Conservation (phyloP, 2,329 filamentous ascomycete genomes). For the Monilinia laxa region DNA sequence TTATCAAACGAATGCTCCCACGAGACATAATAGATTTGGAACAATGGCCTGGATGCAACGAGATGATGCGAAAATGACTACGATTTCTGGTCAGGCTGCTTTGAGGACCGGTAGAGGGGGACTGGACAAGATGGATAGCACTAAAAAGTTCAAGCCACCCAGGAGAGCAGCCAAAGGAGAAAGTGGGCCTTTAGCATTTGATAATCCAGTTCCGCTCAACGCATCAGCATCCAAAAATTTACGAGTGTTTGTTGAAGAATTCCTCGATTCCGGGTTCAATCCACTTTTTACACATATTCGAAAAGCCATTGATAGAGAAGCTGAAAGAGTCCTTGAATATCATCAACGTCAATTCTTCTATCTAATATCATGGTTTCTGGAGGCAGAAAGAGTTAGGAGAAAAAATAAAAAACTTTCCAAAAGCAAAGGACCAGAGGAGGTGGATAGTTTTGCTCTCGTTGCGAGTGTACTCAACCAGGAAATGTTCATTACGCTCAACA, state of each 20-base stretch:
- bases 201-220: slow-evolving; percentile 68
- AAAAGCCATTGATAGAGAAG: slow-evolving; percentile 87
- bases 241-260: slow-evolving; percentile 82
- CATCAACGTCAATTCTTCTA: slow-evolving; percentile 90
- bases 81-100: slow-evolving; percentile 84
- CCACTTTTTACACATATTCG: slow-evolving; percentile 82
- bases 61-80: slow-evolving; percentile 78
- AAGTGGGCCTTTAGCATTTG: slow-evolving; percentile 71
- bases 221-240: slow-evolving; percentile 73
- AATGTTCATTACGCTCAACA: slow-evolving; percentile 86
- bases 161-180: slow-evolving; percentile 61
- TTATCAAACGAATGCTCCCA: slow-evolving; percentile 75
- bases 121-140: slow-evolving; percentile 84
- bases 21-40: slow-evolving; percentile 89
- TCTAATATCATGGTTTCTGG: slow-evolving; percentile 86
- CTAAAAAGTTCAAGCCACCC: slow-evolving; percentile 87
- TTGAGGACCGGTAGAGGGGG: slow-evolving; percentile 70
- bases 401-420: slow-evolving; percentile 56
- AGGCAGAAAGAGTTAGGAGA: slow-evolving; percentile 75
- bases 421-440: slow-evolving; percentile 48
- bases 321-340: slow-evolving; percentile 72
- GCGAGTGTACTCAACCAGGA: slow-evolving; percentile 91
- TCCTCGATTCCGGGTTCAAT: slow-evolving; percentile 94
- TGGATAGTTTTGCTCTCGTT: slow-evolving; percentile 80
- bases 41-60: slow-evolving; percentile 97